These are phyloP conservation scores for barrel medic (Medicago truncatula) DNA, from an alignment of 306 rosid species.

Conservation along the genomic window MtrunA17r5.0-ANR NC_053049.1:1051001-1051500, in stretches of 20 bases:
- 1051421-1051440: no score
- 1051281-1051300: background rate
- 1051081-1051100: background rate
- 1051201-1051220: constrained; percentile 28
- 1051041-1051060: constrained; percentile 28
- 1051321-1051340: no score
- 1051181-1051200: background rate
- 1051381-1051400: background rate
- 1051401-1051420: no score
- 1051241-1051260: background rate
- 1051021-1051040: constrained; percentile 4
- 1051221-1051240: background rate
- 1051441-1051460: no score
- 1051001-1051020: background rate
- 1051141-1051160: background rate
- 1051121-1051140: constrained; percentile 10
- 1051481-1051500: no score
- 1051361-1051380: no score
- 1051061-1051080: constrained; percentile 4
- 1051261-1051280: background rate
- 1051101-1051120: background rate
- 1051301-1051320: background rate
- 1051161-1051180: background rate
- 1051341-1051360: no score
- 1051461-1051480: no score